Percentiles rank a stretch among this genome's conserved stretches.
These are phyloP conservation scores for Fragaria nilgerrensis DNA, from an alignment of 306 rosid genomes.

Conservation along the genomic window DNA sequence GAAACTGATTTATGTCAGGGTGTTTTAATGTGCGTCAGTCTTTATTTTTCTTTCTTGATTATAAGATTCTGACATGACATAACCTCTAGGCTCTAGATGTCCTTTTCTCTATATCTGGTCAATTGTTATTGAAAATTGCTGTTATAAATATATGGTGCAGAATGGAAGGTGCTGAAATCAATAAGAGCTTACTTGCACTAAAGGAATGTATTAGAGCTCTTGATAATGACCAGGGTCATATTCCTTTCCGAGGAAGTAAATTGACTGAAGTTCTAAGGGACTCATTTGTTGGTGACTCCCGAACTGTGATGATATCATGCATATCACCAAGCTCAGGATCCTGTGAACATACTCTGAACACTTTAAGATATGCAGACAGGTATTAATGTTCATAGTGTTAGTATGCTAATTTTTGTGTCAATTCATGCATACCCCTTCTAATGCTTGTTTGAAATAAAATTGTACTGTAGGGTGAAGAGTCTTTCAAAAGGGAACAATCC, in stretches of 20 bases:
- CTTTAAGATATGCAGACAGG: slow-evolving; percentile 99
- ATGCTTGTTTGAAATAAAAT: slow-evolving; percentile 21
- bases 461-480: slow-evolving; percentile 79
- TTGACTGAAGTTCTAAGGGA: slow-evolving; percentile 97
- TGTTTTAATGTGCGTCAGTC: neutral
- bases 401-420: slow-evolving; percentile 21
- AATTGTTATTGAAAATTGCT: slow-evolving; percentile 17
- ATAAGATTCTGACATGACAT: neutral
- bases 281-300: slow-evolving; percentile 93
- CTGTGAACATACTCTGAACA: slow-evolving; percentile 94
- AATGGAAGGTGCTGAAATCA: slow-evolving; percentile 99
- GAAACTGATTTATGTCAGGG: neutral
- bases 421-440: slow-evolving; percentile 6
- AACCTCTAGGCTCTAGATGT: neutral
- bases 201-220: slow-evolving; percentile 99
- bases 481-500: slow-evolving; percentile 81
- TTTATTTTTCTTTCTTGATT: neutral
- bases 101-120: slow-evolving; percentile 15
- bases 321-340: slow-evolving; percentile 99
- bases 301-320: slow-evolving; percentile 98
- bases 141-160: slow-evolving; percentile 52
- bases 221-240: slow-evolving; percentile 98
- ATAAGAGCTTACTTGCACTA: slow-evolving; percentile 96
- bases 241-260: slow-evolving; percentile 99
- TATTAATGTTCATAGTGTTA: slow-evolving; percentile 15